Evolutionary conservation across 2,329 filamentous ascomycete species (phyloP).

Genomic region (Botryosphaeria dothidea): DNA sequence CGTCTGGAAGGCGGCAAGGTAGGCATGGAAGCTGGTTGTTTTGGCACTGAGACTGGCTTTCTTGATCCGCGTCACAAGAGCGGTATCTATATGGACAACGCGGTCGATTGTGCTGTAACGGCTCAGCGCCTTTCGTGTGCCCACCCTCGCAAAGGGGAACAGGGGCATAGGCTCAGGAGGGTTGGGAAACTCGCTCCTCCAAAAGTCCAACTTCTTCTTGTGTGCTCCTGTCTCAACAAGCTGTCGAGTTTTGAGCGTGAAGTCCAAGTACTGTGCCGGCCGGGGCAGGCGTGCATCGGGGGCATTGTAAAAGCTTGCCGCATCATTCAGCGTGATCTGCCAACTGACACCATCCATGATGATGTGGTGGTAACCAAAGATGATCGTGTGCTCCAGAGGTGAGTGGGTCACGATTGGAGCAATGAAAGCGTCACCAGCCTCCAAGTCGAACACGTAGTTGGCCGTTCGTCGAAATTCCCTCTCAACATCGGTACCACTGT

Average conservation of each 20-base stretch:
- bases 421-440: too few species aligned
- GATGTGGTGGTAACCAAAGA: constrained; percentile 38
- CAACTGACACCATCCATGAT: constrained; percentile 34
- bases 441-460: too few species aligned
- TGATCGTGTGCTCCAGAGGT: constrained; percentile 14
- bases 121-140: too few species aligned
- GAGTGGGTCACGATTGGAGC: constrained; percentile 4
- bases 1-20: constrained; percentile 43
- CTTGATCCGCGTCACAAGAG: not conserved
- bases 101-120: too few species aligned
- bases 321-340: constrained; percentile 27
- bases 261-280: constrained; percentile 6
- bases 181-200: too few species aligned
- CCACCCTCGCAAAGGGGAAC: too few species aligned
- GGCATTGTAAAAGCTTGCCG: constrained; percentile 27
- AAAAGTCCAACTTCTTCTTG: too few species aligned
- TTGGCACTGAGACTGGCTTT: constrained; percentile 18
- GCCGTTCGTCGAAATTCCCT: too few species aligned
- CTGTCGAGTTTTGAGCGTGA: not conserved
- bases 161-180: too few species aligned
- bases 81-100: not conserved
- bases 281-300: too few species aligned
- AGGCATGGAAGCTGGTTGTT: constrained; percentile 50
- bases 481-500: too few species aligned
- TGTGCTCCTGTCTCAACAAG: too few species aligned